Conservation (phyloP, 176 grass and related monocot species). For the Aechmea fasciata region DNA sequence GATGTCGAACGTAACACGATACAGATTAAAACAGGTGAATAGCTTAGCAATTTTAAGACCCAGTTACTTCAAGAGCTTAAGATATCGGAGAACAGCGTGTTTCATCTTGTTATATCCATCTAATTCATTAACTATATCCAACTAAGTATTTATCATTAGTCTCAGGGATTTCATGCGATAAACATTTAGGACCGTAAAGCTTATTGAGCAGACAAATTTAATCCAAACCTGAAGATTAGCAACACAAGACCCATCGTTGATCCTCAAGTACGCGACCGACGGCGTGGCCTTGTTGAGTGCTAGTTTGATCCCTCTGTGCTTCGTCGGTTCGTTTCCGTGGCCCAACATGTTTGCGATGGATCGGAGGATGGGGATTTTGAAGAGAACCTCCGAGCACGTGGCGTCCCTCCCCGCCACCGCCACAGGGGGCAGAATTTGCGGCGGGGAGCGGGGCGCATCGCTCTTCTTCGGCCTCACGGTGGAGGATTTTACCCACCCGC, state of each 20-base stretch:
- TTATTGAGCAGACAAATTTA: not conserved
- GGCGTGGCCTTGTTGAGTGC: not conserved
- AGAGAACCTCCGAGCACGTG: constrained; percentile 32
- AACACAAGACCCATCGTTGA: constrained; percentile 60
- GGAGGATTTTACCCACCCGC: constrained; percentile 54
- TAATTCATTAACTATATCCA: too few relatives aligned
- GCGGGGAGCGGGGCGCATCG: not conserved
- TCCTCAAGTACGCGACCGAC: constrained; percentile 17
- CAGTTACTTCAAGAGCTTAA: not conserved
- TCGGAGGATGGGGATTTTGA: constrained; percentile 34
- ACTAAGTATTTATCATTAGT: too few relatives aligned
- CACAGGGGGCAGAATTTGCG: not conserved
- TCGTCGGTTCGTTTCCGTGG: not conserved
- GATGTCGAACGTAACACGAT: not conserved
- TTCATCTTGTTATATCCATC: too few relatives aligned
- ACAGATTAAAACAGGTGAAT: not conserved
- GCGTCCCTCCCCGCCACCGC: constrained; percentile 1
- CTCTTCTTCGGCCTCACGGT: constrained; percentile 23
- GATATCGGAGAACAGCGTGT: too few relatives aligned
- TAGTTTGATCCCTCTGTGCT: not conserved
- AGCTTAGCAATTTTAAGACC: not conserved
- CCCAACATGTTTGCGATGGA: constrained; percentile 28
- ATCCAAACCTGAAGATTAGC: constrained; percentile 47
- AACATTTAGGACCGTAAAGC: not conserved
- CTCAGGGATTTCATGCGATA: too few relatives aligned